Conservation (phyloP, 148 eudicot genomes). For the Camellia sinensis region DNA sequence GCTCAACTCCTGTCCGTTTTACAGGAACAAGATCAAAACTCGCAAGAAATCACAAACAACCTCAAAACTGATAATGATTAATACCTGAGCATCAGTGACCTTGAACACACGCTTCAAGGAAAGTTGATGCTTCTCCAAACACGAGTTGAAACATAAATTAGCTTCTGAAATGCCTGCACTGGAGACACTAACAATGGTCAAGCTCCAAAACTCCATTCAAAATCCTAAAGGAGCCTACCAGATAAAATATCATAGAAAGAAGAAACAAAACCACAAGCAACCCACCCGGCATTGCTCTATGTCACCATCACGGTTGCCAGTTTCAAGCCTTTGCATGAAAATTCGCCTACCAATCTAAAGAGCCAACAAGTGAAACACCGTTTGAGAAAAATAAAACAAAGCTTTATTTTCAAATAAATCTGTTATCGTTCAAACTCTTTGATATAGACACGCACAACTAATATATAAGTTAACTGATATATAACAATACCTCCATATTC, state of each 20-base stretch:
- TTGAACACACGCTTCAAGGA: constrained; percentile 95
- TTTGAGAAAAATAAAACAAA: constrained; percentile 7
- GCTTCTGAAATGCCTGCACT: constrained; percentile 99
- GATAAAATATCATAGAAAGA: not conserved
- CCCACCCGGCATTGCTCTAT: constrained; percentile 87
- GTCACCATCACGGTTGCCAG: constrained; percentile 85
- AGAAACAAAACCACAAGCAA: constrained; percentile 15
- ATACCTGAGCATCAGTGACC: constrained; percentile 88
- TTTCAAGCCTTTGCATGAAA: constrained; percentile 95
- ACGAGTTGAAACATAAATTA: constrained; percentile 92
- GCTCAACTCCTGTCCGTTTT: not conserved
- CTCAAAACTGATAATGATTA: constrained; percentile 10
- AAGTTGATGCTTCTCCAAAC: constrained; percentile 87
- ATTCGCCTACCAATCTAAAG: constrained; percentile 79
- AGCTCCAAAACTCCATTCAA: constrained; percentile 32
- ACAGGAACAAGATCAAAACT: not conserved
- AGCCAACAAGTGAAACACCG: constrained; percentile 15
- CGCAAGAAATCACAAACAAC: not conserved
- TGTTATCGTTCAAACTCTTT: not conserved
- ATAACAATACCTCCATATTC: constrained; percentile 79
- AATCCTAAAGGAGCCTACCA: not conserved
- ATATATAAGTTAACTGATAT: not conserved
- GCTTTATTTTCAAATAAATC: not conserved
- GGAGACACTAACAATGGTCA: constrained; percentile 54
- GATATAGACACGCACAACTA: not conserved